A percentile compares a stretch with the other conserved stretches of the same genome.
Evolutionary conservation across 257 asterid genomes (phyloP).

Genomic region (Petunia secreta): DNA sequence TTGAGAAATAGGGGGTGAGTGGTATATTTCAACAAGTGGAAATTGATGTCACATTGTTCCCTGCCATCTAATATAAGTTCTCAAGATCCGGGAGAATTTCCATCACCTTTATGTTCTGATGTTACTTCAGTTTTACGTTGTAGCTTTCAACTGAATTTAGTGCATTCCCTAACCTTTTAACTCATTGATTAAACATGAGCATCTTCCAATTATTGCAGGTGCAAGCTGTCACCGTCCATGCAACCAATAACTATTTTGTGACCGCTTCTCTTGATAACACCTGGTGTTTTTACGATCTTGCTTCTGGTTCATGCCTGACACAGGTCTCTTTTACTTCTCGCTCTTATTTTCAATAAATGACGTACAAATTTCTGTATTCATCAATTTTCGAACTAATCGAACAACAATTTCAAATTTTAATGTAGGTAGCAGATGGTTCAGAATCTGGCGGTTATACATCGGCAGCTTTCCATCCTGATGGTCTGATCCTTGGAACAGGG

Average conservation of each 20-base stretch:
- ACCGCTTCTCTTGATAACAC: conserved; percentile 94
- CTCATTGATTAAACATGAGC: background rate
- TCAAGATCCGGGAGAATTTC: background rate
- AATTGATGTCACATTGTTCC: background rate
- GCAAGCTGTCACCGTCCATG: conserved; percentile 95
- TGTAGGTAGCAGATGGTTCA: conserved; percentile 79
- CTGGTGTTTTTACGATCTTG: conserved; percentile 95
- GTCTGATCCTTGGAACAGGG: conserved; percentile 97
- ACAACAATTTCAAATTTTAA: conserved; percentile 16
- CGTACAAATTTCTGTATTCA: conserved; percentile 4
- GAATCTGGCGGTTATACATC: conserved; percentile 83
- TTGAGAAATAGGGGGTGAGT: background rate
- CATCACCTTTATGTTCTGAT: background rate
- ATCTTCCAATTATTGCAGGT: conserved; percentile 55
- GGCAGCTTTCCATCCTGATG: conserved; percentile 99
- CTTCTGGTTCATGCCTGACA: conserved; percentile 91
- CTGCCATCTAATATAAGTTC: background rate
- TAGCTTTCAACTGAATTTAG: conserved; percentile 7
- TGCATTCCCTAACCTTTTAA: background rate
- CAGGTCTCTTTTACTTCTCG: conserved; percentile 57
- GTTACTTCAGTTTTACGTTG: background rate
- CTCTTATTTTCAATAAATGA: background rate
- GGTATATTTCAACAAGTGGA: background rate
- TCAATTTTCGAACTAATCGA: conserved; percentile 2
- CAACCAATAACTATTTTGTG: conserved; percentile 86